Evolutionary conservation across 2,329 filamentous ascomycete species (phyloP), one percentile per base, ranked within the genome.

Genomic region (Sclerotinia subarctica): DNA sequence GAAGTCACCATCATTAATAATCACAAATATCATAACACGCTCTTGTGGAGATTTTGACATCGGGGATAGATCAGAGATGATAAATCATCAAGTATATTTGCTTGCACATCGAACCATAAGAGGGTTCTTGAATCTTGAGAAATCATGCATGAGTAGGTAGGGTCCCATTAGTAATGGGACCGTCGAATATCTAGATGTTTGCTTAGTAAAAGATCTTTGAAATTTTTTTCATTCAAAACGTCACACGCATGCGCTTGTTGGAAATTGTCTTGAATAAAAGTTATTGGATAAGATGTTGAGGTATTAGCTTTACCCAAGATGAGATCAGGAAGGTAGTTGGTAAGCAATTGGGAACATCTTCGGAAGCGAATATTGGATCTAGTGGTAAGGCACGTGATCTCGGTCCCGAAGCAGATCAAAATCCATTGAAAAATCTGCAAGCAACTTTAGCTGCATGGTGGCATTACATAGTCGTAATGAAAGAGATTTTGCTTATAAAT

Each of bases 21-120:
- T 59, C 19, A 13, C 8, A 32, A 46, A 24, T 8, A 59, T 17
- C 3, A 46, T 32, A 24, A 15, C 10, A 46, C 5, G 4, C 42
- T 38, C 32, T 15, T 56, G 21, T 57, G 54, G 54, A 2, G 32
- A 17, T 10, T 42, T 32, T 59, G 5, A n/a, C 1, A 46, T 59
- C 38, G 57, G 57, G 2, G 57, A 59, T 59, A 47, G 24, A 42
- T 4, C 46, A n/a, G 15, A 44, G 42, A 47, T 59, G 42, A 59
- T 32, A 32, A 59, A 59, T 59, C 42, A 46, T 47, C 10, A 35
- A 54, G 21, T 54, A 35, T 54, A 54, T 32, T 54, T 54, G 52
- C 52, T 29, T 35, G 29, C 38, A 42, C 4, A 42, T 42, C 38
- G 0, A 15, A 42, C 38, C 38, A 42, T 42, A 42, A 42, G 38